A percentile compares a stretch with the other conserved stretches of the same genome.
These are phyloP conservation scores for Scheffersomyces titani DNA, from an alignment of 1,139 yeast species.

Conservation along the genomic window DNA sequence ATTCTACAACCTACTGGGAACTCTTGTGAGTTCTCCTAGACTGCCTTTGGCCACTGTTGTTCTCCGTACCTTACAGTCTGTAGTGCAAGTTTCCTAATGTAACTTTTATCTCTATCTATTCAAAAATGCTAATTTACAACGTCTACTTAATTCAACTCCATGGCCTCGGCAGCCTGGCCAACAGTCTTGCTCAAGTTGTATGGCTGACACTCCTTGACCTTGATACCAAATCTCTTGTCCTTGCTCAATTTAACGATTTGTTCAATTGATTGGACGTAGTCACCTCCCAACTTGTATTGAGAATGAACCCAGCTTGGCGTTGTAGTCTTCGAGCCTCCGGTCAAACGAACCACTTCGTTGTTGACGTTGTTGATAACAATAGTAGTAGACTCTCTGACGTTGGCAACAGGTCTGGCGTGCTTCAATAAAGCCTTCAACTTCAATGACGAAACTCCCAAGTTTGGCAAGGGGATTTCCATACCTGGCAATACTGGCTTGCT, in stretches of 20 bases:
- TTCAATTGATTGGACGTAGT: constrained; percentile 48
- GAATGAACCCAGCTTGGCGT: constrained; percentile 90
- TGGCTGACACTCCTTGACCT: constrained; percentile 62
- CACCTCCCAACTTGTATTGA: constrained; percentile 52
- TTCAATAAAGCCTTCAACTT: constrained; percentile 66
- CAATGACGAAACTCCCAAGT: constrained; percentile 65
- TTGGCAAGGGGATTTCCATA: constrained; percentile 70
- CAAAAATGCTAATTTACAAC: neutral
- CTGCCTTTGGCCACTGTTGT: too few species aligned
- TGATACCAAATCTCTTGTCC: constrained; percentile 69
- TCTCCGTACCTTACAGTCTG: neutral
- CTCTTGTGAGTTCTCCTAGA: too few species aligned
- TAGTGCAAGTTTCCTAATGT: neutral
- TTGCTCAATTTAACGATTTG: constrained; percentile 59
- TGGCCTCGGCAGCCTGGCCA: constrained; percentile 24
- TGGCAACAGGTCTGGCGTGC: constrained; percentile 47
- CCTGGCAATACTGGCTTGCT: constrained; percentile 70
- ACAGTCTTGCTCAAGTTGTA: constrained; percentile 34
- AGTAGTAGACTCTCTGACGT: constrained; percentile 80
- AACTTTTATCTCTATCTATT: neutral
- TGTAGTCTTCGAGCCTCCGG: constrained; percentile 71
- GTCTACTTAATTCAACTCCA: constrained; percentile 36
- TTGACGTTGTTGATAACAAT: constrained; percentile 38
- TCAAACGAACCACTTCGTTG: constrained; percentile 66
- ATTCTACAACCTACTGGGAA: too few species aligned